phyloP scores from a whole-genome alignment of 495 filamentous ascomycete genomes.

The Acidomyces sp. region DNA sequence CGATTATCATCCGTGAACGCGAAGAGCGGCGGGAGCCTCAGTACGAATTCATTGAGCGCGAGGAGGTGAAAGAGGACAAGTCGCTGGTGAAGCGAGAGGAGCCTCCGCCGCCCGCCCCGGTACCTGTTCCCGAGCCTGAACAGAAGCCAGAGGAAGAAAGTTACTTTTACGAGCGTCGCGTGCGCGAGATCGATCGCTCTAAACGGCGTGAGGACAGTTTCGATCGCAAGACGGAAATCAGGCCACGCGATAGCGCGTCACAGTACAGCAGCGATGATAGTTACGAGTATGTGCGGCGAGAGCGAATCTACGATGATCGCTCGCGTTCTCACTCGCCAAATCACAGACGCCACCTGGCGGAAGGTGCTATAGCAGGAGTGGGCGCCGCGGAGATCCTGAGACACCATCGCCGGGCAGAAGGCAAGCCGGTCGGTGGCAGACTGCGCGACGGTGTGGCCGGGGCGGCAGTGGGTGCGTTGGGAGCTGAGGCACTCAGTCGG shows the following conservation, averaged over 20 bases:
- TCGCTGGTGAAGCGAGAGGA: slow-evolving; percentile 33
- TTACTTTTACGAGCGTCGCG: slow-evolving; percentile 52
- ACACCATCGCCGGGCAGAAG: slow-evolving; percentile 49
- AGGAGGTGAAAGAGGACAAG: slow-evolving; percentile 37
- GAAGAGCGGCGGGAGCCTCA: slow-evolving; percentile 43
- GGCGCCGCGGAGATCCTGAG: slow-evolving; percentile 62
- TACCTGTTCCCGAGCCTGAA: slow-evolving; percentile 20
- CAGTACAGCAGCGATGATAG: slow-evolving; percentile 33
- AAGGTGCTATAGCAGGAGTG: slow-evolving; percentile 69
- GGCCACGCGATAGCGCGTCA: slow-evolving; percentile 46
- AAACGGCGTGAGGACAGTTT: slow-evolving; percentile 25
- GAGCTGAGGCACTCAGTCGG: slow-evolving; percentile 64
- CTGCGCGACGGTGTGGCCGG: slow-evolving; percentile 67
- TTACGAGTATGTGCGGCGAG: slow-evolving; percentile 19
- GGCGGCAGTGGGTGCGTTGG: slow-evolving; percentile 68
- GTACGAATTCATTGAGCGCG: slow-evolving; percentile 55
- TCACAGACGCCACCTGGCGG: slow-evolving; percentile 68
- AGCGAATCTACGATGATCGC: slow-evolving; percentile 17
- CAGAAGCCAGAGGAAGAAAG: slow-evolving; percentile 41
- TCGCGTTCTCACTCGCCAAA: slow-evolving; percentile 47
- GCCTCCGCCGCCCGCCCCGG: slow-evolving; percentile 13
- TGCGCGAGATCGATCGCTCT: slow-evolving; percentile 35
- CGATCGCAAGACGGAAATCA: slow-evolving; percentile 42
- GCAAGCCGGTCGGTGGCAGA: slow-evolving; percentile 46
- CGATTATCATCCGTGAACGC: slow-evolving; percentile 11